These are phyloP conservation scores for Hypoxylon sp. DNA, from an alignment of 2,329 filamentous ascomycete genomes.

Conservation along the genomic window DNA sequence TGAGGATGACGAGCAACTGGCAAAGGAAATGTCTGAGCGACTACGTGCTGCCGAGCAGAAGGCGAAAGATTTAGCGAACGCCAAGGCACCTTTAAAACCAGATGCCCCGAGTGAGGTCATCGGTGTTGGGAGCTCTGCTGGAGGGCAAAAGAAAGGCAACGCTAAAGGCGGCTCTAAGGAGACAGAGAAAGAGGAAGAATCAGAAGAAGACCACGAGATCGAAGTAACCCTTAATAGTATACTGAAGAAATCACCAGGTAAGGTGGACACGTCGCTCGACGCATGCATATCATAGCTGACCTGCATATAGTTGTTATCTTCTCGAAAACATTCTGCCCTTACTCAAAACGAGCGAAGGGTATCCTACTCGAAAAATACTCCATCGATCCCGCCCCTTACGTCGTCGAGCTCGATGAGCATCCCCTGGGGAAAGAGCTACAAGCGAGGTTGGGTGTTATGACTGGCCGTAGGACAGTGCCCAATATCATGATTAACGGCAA, in stretches of 20 bases:
- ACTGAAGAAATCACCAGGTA: constrained; percentile 87
- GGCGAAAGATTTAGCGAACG: constrained; percentile 77
- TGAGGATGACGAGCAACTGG: constrained; percentile 69
- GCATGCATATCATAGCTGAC: constrained; percentile 14
- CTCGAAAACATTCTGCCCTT: constrained; percentile 93
- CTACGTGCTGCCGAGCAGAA: constrained; percentile 78
- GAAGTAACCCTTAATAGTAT: constrained; percentile 82
- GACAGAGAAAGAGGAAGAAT: constrained; percentile 64
- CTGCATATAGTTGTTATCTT: constrained; percentile 84
- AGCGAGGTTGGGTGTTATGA: constrained; percentile 77
- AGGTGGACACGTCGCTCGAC: constrained; percentile 48
- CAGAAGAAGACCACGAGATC: constrained; percentile 73
- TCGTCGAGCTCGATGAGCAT: constrained; percentile 92
- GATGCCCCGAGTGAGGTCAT: constrained; percentile 71
- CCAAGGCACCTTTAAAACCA: constrained; percentile 73
- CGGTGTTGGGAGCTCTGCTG: constrained; percentile 71
- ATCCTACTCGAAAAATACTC: constrained; percentile 87
- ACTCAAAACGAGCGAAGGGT: constrained; percentile 86
- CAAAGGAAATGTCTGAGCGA: constrained; percentile 70
- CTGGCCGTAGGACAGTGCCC: constrained; percentile 87
- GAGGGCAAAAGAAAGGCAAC: constrained; percentile 62
- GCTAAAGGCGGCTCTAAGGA: constrained; percentile 65
- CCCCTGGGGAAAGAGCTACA: constrained; percentile 81
- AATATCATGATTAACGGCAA: constrained; percentile 91
- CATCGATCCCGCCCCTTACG: constrained; percentile 84